Conservation (phyloP, 2,329 filamentous ascomycete species). For the Neurospora sp. region DNA sequence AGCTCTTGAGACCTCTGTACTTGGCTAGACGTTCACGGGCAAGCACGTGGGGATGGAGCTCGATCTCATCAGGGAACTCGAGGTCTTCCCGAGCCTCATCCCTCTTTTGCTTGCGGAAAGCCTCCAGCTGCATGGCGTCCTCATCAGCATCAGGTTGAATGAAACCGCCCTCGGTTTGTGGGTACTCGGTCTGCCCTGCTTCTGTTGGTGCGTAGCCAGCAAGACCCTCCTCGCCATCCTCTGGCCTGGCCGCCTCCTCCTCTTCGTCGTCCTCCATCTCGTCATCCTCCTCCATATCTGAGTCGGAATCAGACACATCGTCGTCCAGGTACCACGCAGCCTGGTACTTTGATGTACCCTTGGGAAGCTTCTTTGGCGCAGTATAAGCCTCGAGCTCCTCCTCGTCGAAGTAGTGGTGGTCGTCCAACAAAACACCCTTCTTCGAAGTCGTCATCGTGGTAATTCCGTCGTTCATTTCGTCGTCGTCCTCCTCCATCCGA, state of each 20-base stretch:
- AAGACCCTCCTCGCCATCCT: slow-evolving; percentile 72
- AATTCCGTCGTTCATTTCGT: slow-evolving; percentile 30
- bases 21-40: slow-evolving; percentile 77
- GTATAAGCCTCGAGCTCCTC: slow-evolving; percentile 50
- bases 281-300: slow-evolving; percentile 65
- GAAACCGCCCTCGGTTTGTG: slow-evolving; percentile 80
- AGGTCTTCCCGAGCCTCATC: slow-evolving; percentile 81
- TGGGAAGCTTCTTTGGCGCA: slow-evolving; percentile 59
- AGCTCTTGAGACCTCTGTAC: slow-evolving; percentile 86
- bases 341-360: slow-evolving; percentile 89
- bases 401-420: slow-evolving; percentile 96
- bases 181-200: slow-evolving; percentile 70
- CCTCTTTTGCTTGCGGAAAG: slow-evolving; percentile 68
- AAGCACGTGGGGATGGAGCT: slow-evolving; percentile 77
- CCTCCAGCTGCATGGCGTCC: slow-evolving; percentile 65
- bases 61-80: slow-evolving; percentile 96
- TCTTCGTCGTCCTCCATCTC: slow-evolving; percentile 50
- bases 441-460: slow-evolving; percentile 41
- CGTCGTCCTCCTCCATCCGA: slow-evolving; percentile 63
- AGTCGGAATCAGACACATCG: slow-evolving; percentile 72
- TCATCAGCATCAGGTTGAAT: slow-evolving; percentile 75
- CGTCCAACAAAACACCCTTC: slow-evolving; percentile 87
- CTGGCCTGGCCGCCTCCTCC: slow-evolving; percentile 52
- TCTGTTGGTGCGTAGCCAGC: slow-evolving; percentile 62
- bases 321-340: slow-evolving; percentile 80